Evolutionary conservation across 139 green algal species (phyloP).

Genomic region (Chlamydomonas incerta): DNA sequence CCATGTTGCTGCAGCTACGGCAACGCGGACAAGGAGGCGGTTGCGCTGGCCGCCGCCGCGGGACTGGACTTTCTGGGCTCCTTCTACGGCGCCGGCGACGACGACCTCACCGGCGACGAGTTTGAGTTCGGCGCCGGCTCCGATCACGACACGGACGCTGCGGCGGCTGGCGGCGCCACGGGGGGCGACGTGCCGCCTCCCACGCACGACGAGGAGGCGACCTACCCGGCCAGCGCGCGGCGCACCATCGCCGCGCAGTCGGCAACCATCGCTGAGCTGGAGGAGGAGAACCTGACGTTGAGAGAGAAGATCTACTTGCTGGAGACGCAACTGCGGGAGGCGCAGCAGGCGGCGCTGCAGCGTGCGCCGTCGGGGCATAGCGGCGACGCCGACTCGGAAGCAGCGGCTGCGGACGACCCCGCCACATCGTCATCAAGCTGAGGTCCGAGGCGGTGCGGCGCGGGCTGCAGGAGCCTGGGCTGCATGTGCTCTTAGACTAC

Average conservation of each 20-base stretch:
- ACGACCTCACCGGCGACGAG: neutral
- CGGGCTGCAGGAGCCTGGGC: no score
- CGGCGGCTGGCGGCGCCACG: no score
- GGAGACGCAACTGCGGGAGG: slow-evolving; percentile 24
- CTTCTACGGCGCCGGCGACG: neutral
- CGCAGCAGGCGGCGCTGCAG: neutral
- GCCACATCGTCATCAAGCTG: neutral
- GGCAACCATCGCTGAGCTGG: slow-evolving; percentile 19
- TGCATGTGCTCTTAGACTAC: no score
- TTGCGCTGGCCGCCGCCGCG: neutral
- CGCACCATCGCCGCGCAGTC: slow-evolving; percentile 17
- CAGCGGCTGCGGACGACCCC: neutral
- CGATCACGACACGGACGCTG: neutral
- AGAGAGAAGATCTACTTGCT: slow-evolving; percentile 26
- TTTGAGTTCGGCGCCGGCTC: neutral
- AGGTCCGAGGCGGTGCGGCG: neutral
- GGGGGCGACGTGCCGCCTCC: neutral
- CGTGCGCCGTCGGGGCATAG: neutral
- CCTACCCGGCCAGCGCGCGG: neutral
- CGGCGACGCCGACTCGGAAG: neutral
- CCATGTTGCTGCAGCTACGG: neutral
- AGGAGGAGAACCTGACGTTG: slow-evolving; percentile 31
- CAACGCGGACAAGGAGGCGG: slow-evolving; percentile 22
- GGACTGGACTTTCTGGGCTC: slow-evolving; percentile 25
- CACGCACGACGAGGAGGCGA: slow-evolving; percentile 12